Evolutionary conservation across 2,329 filamentous ascomycete genomes (phyloP).

Genomic region (Talaromyces sp.): DNA sequence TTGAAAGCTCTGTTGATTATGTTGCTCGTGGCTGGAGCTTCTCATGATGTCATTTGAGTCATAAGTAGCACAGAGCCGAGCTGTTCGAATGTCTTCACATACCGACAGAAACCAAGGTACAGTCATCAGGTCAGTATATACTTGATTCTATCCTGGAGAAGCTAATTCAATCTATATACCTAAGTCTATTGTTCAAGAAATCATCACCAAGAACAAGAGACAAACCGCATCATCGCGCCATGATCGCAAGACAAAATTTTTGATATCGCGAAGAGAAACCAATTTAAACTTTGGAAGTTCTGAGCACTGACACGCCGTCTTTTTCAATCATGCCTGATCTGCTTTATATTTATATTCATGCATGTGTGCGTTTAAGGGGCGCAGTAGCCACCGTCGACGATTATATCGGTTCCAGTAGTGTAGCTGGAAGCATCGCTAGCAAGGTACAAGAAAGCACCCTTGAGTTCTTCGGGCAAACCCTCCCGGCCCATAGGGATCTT

Average conservation of each 20-base stretch:
- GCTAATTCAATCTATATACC: conserved; percentile 3
- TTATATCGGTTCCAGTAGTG: conserved; percentile 48
- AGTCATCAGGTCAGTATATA: neutral
- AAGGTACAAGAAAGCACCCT: conserved; percentile 60
- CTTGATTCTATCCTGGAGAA: neutral
- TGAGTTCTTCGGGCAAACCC: conserved; percentile 69
- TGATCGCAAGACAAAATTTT: conserved; percentile 6
- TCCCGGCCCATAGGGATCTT: conserved; percentile 79
- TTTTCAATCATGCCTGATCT: neutral
- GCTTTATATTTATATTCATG: neutral
- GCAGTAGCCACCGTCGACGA: conserved; percentile 50
- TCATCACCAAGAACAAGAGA: conserved; percentile 4
- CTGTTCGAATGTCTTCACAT: neutral
- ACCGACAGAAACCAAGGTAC: no score
- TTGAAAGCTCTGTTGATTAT: neutral
- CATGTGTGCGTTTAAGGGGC: conserved; percentile 10
- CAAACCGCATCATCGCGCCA: neutral
- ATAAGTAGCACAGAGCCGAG: neutral
- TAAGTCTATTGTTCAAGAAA: conserved; percentile 1
- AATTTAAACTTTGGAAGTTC: neutral
- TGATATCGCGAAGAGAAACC: neutral
- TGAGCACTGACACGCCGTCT: neutral
- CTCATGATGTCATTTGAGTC: conserved; percentile 5
- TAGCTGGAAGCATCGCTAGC: conserved; percentile 49
- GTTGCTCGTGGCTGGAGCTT: neutral